Evolutionary conservation across 2,329 filamentous ascomycete species (phyloP).

Genomic region (Microdochium trichocladiopsis): DNA sequence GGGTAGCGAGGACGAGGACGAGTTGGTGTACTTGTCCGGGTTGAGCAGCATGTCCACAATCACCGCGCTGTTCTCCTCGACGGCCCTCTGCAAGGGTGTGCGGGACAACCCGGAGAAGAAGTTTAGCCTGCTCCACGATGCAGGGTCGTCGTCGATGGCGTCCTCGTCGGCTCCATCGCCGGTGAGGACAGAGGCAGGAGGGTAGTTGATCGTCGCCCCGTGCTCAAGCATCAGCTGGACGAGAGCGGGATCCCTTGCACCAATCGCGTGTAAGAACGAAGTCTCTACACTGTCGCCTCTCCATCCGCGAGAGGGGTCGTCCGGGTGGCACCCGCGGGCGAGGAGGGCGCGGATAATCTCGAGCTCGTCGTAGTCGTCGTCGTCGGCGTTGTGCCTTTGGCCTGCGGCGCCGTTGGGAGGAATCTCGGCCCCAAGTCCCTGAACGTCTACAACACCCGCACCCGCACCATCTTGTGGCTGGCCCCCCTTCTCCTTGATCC

Average conservation of each 20-base stretch:
- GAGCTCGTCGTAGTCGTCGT: not conserved
- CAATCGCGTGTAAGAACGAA: not conserved
- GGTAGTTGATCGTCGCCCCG: not conserved
- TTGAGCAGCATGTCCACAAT: not conserved
- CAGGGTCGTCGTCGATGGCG: not conserved
- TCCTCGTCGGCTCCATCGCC: not conserved
- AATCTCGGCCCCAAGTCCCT: not conserved
- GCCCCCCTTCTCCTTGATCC: not conserved
- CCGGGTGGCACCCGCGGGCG: not conserved
- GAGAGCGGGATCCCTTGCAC: not conserved
- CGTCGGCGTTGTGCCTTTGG: not conserved
- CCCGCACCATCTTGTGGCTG: not conserved
- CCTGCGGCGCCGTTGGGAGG: not conserved
- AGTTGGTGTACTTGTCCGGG: not conserved
- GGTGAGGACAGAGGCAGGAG: not conserved
- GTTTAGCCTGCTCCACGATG: not conserved
- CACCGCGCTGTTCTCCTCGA: not conserved
- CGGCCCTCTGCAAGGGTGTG: not conserved
- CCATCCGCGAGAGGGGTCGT: not conserved
- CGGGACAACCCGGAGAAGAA: not conserved
- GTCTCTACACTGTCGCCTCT: not conserved
- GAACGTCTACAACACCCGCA: not conserved
- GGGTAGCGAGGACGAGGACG: not conserved
- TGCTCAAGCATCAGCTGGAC: not conserved
- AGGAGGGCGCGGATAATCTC: not conserved